These are phyloP conservation scores for Zygotorulaspora sp. DNA, from an alignment of 805 yeast species.

Conservation along the genomic window DNA sequence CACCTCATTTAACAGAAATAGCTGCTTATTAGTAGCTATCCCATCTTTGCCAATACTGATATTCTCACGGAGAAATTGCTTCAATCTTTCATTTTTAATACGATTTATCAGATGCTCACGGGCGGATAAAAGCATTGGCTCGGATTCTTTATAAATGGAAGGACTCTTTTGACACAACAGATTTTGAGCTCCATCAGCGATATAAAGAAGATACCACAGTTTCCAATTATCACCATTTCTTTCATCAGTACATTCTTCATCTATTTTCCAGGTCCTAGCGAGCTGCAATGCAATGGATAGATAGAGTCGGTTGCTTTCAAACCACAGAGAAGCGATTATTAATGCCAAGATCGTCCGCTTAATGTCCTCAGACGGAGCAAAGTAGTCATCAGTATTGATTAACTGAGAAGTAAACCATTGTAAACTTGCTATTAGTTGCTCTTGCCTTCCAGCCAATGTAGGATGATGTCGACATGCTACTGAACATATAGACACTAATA, in stretches of 20 bases:
- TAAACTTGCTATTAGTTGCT: constrained; percentile 32
- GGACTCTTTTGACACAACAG: constrained; percentile 56
- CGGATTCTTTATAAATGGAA: constrained; percentile 43
- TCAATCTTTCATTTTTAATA: constrained; percentile 11
- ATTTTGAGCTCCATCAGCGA: constrained; percentile 66
- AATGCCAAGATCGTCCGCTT: constrained; percentile 60
- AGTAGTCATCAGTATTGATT: constrained; percentile 31
- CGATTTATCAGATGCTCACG: constrained; percentile 9
- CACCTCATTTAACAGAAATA: constrained; percentile 19
- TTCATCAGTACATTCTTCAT: constrained; percentile 5
- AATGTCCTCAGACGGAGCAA: constrained; percentile 43
- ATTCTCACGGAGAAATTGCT: constrained; percentile 14
- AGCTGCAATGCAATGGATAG: constrained; percentile 65
- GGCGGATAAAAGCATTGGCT: constrained; percentile 37
- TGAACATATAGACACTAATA: constrained; percentile 56
- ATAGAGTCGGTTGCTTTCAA: constrained; percentile 58
- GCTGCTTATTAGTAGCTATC: constrained; percentile 21
- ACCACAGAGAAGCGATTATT: constrained; percentile 65
- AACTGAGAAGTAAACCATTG: constrained; percentile 34
- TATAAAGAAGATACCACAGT: constrained; percentile 62
- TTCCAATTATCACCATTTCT: constrained; percentile 40
- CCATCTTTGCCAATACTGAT: constrained; percentile 9
- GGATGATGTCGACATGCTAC: constrained; percentile 63
- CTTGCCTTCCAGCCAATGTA: constrained; percentile 7
- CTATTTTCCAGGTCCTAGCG: constrained; percentile 41